These are phyloP conservation scores for Samsoniella hepiali DNA, from an alignment of 2,329 filamentous ascomycete genomes.

Conservation along the genomic window DNA sequence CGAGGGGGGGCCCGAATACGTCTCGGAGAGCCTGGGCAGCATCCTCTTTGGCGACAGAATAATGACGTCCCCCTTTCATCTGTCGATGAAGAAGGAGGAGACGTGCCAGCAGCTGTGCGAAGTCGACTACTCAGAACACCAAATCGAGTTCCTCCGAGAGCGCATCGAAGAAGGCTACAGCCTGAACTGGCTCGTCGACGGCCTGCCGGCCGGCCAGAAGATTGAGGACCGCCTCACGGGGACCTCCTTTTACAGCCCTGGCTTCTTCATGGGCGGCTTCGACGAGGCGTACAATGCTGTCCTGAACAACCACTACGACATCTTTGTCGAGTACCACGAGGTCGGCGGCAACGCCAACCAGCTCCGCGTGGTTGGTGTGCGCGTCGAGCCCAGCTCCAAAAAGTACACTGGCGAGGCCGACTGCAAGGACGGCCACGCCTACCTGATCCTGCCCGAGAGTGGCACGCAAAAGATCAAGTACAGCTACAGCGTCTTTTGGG, in stretches of 20 bases:
- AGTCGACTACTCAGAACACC: conserved; percentile 59
- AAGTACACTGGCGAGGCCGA: conserved; percentile 57
- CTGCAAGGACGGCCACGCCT: conserved; percentile 57
- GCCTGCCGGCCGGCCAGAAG: conserved; percentile 83
- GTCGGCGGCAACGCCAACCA: conserved; percentile 63
- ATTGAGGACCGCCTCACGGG: conserved; percentile 73
- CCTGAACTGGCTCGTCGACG: conserved; percentile 93
- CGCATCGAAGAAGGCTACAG: conserved; percentile 84
- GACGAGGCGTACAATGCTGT: conserved; percentile 54
- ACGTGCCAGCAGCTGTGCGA: conserved; percentile 77
- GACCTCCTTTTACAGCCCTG: conserved; percentile 83
- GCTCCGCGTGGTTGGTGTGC: conserved; percentile 85
- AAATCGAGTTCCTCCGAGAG: conserved; percentile 75
- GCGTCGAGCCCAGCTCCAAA: conserved; percentile 77
- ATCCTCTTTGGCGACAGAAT: conserved; percentile 97
- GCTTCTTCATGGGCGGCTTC: conserved; percentile 70
- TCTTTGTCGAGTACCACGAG: conserved; percentile 87
- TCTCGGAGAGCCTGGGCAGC: conserved; percentile 81
- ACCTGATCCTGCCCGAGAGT: conserved; percentile 62
- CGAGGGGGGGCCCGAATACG: conserved; percentile 68
- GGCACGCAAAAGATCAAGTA: conserved; percentile 65
- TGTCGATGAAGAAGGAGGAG: conserved; percentile 83
- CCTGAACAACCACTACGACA: conserved; percentile 96
- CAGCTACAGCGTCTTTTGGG: conserved; percentile 93
- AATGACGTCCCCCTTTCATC: conserved; percentile 89